Base-by-base conservation (phyloP, 805 yeast species). In the Metschnikowia continentalis region DNA sequence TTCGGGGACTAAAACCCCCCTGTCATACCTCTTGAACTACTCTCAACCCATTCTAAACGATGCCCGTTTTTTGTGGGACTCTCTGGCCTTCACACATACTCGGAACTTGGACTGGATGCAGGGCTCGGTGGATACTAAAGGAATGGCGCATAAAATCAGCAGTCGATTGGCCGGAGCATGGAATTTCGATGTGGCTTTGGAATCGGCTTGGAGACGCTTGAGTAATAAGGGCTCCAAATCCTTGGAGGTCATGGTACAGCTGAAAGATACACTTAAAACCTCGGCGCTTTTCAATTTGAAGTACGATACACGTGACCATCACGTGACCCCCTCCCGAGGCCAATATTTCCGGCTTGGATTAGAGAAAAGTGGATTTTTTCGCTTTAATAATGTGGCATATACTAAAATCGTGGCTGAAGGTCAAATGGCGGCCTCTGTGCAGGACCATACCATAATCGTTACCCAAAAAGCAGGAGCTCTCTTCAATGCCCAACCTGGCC, bases 101-200 rank as follows among this genome's bases (percentile, higher is more conserved):
- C 62, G 81, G 52, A 67, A 65, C 45, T 65, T 77, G 26, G 84
- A 81, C 54, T 79, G 75, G 73, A 64, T 80, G 26, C 70, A 74
- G 26, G 71, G 79, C 50, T 79, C 75, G 32, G 78, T 77, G 42
- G 60, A 59, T 1, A 62, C 74, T 10, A 66, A 67, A 38, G 84
- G 84, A 0, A 42, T 76, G 17, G 71, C 76, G 3, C 67, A 68
- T 26, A 76, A 72, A 47, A 20, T 79, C 0, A 58, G 67, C 35
- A 72, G 79, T 2, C 71, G 71, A 54, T 59, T 58, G 62, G 71
- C 61, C 23, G 41, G 52, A 8, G 53, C 55, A 3, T 23, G 71
- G 32, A 75, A 79, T 51, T 86, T 81, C 57, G 86, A 82, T 53
- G 47, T 82, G 10, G 54, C 76, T 8, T 54, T 68, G 63, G 71